A percentile compares a stretch with the other conserved stretches of the same genome.
Conservation (phyloP, 2,329 filamentous ascomycete genomes). For the Scorias spongiosa region DNA sequence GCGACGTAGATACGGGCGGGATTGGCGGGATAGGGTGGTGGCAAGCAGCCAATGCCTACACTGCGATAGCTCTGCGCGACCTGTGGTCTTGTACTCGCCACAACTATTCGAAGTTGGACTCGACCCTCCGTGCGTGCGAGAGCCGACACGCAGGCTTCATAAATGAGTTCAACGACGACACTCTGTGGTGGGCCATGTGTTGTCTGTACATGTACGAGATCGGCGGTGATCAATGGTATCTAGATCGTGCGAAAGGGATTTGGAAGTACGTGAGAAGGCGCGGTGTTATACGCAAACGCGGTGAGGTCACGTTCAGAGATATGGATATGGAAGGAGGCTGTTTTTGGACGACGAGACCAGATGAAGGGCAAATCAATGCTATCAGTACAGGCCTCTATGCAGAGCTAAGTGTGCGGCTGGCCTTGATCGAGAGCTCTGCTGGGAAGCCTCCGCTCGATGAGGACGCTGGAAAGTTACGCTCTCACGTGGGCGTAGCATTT, state of each 20-base stretch:
- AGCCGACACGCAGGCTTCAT: conserved; percentile 8
- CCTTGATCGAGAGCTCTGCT: conserved; percentile 3
- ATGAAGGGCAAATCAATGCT: conserved; percentile 9
- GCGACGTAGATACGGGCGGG: conserved; percentile 3
- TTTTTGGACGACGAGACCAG: conserved; percentile 10
- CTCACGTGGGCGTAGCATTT: neutral
- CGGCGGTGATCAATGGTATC: conserved; percentile 10
- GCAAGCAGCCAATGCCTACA: conserved; percentile 18
- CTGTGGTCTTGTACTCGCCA: conserved; percentile 8
- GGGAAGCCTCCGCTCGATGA: neutral
- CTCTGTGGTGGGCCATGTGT: conserved; percentile 14
- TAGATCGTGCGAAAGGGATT: conserved; percentile 9
- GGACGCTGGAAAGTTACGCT: neutral
- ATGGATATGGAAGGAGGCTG: conserved; percentile 13
- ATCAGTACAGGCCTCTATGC: conserved; percentile 12
- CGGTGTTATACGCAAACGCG: conserved; percentile 7
- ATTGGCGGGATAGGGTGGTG: conserved; percentile 17
- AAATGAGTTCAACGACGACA: conserved; percentile 10
- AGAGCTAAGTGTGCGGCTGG: conserved; percentile 12
- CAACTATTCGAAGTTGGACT: conserved; percentile 8
- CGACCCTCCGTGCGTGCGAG: conserved; percentile 8
- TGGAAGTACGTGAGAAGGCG: conserved; percentile 9
- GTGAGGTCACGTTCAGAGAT: conserved; percentile 7
- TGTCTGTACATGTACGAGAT: conserved; percentile 12
- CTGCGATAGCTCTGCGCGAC: conserved; percentile 14